These are phyloP conservation scores for Phytophthora podocarpi DNA, from an alignment of 352 stramenopile genomes.

Conservation along the genomic window DNA sequence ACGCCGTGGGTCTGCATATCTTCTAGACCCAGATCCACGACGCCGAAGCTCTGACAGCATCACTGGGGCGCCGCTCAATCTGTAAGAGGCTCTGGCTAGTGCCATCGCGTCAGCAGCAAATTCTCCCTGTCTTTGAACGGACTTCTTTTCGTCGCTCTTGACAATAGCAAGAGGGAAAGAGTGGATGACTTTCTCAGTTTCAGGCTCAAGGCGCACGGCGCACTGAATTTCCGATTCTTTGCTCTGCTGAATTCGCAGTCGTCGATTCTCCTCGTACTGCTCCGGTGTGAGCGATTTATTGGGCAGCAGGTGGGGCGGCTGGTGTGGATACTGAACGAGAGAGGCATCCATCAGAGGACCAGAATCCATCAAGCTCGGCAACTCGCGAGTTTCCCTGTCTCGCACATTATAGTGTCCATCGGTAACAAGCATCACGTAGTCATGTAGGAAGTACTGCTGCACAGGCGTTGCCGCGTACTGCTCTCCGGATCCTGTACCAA, in stretches of 20 bases:
- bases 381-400: constrained; percentile 86
- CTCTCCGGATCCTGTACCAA: constrained; percentile 76
- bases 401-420: constrained; percentile 90
- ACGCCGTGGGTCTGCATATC: constrained; percentile 26
- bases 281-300: constrained; percentile 40
- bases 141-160: constrained; percentile 14
- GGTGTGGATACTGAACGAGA: constrained; percentile 70
- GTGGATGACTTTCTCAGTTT: constrained; percentile 50
- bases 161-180: constrained; percentile 60
- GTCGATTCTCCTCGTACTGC: constrained; percentile 69
- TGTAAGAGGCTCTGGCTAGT: constrained; percentile 56
- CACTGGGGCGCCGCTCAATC: constrained; percentile 76
- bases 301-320: constrained; percentile 68
- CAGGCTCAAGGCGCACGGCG: constrained; percentile 52
- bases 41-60: constrained; percentile 69
- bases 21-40: constrained; percentile 29
- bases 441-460: constrained; percentile 90
- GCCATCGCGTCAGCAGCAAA: constrained; percentile 27
- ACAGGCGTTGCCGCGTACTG: constrained; percentile 62
- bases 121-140: background rate
- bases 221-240: constrained; percentile 72
- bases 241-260: constrained; percentile 65
- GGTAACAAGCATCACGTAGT: constrained; percentile 90
- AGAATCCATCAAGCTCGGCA: constrained; percentile 86
- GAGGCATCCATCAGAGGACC: constrained; percentile 81